phyloP scores from a whole-genome alignment of 768 basidiomycete genomes.

The Calocera viscosa region DNA sequence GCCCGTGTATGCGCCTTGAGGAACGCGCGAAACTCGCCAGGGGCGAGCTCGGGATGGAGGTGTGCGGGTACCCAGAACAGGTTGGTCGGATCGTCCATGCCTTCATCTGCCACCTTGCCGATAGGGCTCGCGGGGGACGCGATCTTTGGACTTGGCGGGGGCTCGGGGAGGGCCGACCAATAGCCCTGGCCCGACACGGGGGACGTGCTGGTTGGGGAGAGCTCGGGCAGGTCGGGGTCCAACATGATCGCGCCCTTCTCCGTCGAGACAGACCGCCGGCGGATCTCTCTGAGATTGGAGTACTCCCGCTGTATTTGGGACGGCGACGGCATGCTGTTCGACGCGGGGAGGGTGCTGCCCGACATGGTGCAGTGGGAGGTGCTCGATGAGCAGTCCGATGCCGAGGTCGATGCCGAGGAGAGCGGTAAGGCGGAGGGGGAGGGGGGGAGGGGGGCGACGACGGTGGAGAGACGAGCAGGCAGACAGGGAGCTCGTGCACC shows the following conservation, averaged over 20 bases:
- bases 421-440: not conserved
- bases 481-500: not conserved
- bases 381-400: not conserved
- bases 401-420: not conserved
- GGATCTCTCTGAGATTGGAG: not conserved
- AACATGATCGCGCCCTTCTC: not conserved
- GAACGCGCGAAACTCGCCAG: constrained; percentile 88
- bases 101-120: constrained; percentile 29
- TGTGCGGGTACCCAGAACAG: constrained; percentile 98
- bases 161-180: not conserved
- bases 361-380: not conserved
- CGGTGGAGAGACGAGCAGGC: constrained; percentile 11
- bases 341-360: constrained; percentile 3
- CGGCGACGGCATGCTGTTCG: constrained; percentile 3
- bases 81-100: constrained; percentile 66
- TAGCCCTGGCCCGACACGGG: not conserved
- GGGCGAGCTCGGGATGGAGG: constrained; percentile 94
- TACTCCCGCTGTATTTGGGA: constrained; percentile 7
- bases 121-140: not conserved
- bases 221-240: not conserved
- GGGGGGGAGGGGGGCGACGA: constrained; percentile 10
- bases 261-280: not conserved
- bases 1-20: constrained; percentile 78
- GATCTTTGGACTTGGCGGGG: not conserved
- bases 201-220: constrained; percentile 9